Conservation (phyloP, 176 grass and related monocot species). For the Phragmites australis region DNA sequence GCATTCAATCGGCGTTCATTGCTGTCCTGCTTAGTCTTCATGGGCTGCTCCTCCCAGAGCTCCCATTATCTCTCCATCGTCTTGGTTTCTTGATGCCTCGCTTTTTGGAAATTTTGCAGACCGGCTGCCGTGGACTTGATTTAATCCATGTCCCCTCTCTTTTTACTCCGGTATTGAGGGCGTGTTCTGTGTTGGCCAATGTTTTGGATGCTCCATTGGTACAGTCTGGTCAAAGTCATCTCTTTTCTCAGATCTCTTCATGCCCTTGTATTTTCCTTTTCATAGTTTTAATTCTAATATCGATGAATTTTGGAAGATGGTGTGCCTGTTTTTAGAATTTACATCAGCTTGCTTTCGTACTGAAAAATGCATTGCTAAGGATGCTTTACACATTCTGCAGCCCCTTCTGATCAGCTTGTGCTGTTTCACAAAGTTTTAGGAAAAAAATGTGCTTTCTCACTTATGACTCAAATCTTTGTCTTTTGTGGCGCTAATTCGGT, state of each 20-base stretch:
- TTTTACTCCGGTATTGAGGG: background rate
- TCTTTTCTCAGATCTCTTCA: conserved; percentile 40
- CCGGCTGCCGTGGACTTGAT: background rate
- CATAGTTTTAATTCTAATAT: background rate
- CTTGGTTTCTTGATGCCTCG: background rate
- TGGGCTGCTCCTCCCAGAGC: no score
- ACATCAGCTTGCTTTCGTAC: background rate
- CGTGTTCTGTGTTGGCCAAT: background rate
- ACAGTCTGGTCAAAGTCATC: conserved; percentile 11
- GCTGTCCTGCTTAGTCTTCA: no score
- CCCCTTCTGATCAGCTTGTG: background rate
- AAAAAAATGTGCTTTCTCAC: background rate
- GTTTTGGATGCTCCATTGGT: conserved; percentile 10
- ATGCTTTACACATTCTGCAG: background rate
- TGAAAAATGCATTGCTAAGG: background rate
- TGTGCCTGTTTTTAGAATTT: background rate
- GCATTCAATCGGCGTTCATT: conserved; percentile 27
- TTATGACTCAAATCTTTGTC: conserved; percentile 2
- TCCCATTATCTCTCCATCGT: background rate
- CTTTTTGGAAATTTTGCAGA: background rate
- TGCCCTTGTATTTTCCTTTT: background rate
- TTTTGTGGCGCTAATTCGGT: background rate
- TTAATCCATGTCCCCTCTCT: background rate
- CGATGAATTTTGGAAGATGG: background rate
- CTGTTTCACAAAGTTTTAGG: background rate